Percentiles rank a stretch among this genome's conserved stretches.
Evolutionary conservation across 306 rosid species (phyloP).

Genomic region (Medicago lupulina): DNA sequence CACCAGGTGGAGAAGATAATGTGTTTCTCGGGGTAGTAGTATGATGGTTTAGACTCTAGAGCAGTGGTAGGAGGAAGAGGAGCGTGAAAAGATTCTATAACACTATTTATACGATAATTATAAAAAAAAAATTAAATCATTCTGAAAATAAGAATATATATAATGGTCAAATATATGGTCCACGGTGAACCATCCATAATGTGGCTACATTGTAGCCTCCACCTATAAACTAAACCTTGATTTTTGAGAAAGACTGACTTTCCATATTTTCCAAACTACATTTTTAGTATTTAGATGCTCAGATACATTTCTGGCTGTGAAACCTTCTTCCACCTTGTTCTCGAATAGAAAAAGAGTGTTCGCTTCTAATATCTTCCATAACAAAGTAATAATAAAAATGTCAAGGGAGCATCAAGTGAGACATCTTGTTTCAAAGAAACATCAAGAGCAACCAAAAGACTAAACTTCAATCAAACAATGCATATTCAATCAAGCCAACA

Average conservation of each 20-base stretch:
- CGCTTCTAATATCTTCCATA: conserved; percentile 13
- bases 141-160: neutral
- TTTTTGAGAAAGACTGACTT: conserved; percentile 13
- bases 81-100: conserved; percentile 2
- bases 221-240: neutral
- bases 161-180: conserved; percentile 6
- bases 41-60: neutral
- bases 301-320: neutral
- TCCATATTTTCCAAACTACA: conserved; percentile 20
- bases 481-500: conserved; percentile 17
- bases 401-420: conserved; percentile 20
- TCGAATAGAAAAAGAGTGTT: conserved; percentile 15
- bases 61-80: neutral
- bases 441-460: conserved; percentile 24
- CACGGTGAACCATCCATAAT: neutral
- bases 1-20: neutral
- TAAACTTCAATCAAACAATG: neutral
- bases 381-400: conserved; percentile 11
- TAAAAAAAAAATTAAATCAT: neutral
- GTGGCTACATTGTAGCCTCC: neutral
- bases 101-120: neutral
- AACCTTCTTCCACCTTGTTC: conserved; percentile 32
- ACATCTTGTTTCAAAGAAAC: conserved; percentile 16
- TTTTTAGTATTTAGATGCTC: neutral
- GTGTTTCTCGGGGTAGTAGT: neutral